Base-by-base conservation (phyloP, 306 rosid species). In the Castanea crenata region DNA sequence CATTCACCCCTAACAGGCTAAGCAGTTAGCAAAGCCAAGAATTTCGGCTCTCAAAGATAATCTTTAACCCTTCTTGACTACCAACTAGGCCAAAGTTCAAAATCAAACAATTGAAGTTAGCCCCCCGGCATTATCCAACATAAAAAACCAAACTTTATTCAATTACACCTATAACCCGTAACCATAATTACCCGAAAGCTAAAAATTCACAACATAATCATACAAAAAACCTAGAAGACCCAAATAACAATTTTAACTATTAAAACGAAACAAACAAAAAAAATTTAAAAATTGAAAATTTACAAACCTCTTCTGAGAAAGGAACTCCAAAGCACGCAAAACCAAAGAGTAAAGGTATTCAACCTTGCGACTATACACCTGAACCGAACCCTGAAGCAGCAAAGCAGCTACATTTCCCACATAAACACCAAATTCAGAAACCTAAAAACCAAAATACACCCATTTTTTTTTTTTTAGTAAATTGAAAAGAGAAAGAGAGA, bases 311-410 rank as follows among this genome's bases (percentile, higher is more conserved):
- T 89, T 93, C 82, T 88, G 94, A 21, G 99, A 89, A 74, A 96
- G 94, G 84, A 93, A 96, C 88, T 96, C 98, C 82, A 96, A 88
- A 74, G 97, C 93, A 63, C 96, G 98, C 84, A 96, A 46, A 29
- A 96, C 98, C 89, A 96, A 84, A 55, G 89, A 85, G 80, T 96
- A 87, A 1, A 96, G 93, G 79, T 93, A 96, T 68, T 93, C 99
- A 59, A 96, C 99, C 83, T 96, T 96, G 10, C 98, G 85, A 77
- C 99, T 91, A 79, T 96, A 96, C 75, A 96, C 99, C 80, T 96
- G 99, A 18, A 96, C 87, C 38, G 99, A 93, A 74, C 97, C 98
- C 84, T 95, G 97, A 90, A 95, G 92, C 54, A 95, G 88, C 77
- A 95, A 74, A 79, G 99, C 99, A 89, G 99, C 99, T 93, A 84